These are phyloP conservation scores for Bimuria novae-zelandiae DNA, from an alignment of 2,329 filamentous ascomycete species.

Conservation along the genomic window DNA sequence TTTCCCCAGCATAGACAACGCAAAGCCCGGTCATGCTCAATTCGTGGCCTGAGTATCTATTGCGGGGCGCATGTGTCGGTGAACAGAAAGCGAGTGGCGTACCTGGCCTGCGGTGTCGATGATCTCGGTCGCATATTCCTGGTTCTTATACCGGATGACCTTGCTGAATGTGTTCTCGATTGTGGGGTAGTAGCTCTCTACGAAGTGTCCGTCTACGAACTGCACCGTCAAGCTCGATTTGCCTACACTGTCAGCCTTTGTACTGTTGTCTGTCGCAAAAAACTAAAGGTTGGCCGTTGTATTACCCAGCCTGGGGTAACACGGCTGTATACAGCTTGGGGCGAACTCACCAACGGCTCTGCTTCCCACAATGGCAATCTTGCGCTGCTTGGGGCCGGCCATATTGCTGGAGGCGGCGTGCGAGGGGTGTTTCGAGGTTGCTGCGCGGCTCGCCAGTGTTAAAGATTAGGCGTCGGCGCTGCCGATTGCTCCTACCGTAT, in stretches of 20 bases:
- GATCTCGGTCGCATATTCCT: constrained; percentile 95
- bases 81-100: constrained; percentile 38
- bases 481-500: constrained; percentile 27
- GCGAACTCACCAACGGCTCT: constrained; percentile 78
- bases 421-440: constrained; percentile 8
- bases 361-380: constrained; percentile 94
- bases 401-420: constrained; percentile 50
- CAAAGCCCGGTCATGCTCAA: background rate
- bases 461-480: constrained; percentile 10
- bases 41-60: constrained; percentile 4
- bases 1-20: no score
- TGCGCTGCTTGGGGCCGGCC: constrained; percentile 82
- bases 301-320: no score
- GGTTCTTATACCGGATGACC: constrained; percentile 87
- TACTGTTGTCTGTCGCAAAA: no score
- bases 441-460: constrained; percentile 31
- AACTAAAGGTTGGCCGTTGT: no score
- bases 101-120: constrained; percentile 97
- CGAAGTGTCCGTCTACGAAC: constrained; percentile 96
- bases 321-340: no score
- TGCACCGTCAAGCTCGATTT: constrained; percentile 97
- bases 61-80: constrained; percentile 18
- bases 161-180: constrained; percentile 99
- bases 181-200: constrained; percentile 98
- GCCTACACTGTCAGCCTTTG: constrained; percentile 59